phyloP scores from a whole-genome alignment of 192 early-diverging fungal species.

The Allomyces javanicus region DNA sequence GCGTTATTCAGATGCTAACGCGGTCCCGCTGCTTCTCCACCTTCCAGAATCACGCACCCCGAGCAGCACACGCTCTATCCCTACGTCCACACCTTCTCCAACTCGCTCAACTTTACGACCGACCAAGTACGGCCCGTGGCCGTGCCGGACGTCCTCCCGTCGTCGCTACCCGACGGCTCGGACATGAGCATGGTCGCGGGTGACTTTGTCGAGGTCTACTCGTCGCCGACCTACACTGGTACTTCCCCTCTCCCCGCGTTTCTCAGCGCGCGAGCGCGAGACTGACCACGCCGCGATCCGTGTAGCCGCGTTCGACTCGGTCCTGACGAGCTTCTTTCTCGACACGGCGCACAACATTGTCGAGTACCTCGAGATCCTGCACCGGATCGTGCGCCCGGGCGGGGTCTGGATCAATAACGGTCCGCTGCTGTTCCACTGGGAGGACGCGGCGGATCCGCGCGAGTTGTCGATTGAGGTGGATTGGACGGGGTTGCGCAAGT shows the following conservation, averaged over 20 bases:
- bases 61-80: constrained; percentile 63
- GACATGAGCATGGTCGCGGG: constrained; percentile 95
- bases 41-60: constrained; percentile 19
- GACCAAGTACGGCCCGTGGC: constrained; percentile 43
- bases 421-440: constrained; percentile 85
- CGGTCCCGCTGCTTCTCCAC: background rate
- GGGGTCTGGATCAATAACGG: constrained; percentile 76
- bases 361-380: constrained; percentile 68
- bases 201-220: constrained; percentile 86
- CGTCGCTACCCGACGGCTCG: constrained; percentile 21
- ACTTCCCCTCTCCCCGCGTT: constrained; percentile 3
- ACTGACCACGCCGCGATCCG: background rate
- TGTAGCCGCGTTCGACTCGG: constrained; percentile 53
- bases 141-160: constrained; percentile 72
- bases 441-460: constrained; percentile 38
- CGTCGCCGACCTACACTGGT: background rate
- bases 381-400: constrained; percentile 48
- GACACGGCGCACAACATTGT: constrained; percentile 89
- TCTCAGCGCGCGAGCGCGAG: background rate
- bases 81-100: constrained; percentile 82
- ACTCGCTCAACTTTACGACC: constrained; percentile 25
- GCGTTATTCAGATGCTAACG: constrained; percentile 2
- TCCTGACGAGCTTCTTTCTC: constrained; percentile 93
- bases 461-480: constrained; percentile 76
- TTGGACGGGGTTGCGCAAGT: constrained; percentile 54